Percentiles rank a stretch among this genome's conserved stretches.
Evolutionary conservation across 1,139 yeast species (phyloP).

Genomic region (Yamadazyma triangularis): DNA sequence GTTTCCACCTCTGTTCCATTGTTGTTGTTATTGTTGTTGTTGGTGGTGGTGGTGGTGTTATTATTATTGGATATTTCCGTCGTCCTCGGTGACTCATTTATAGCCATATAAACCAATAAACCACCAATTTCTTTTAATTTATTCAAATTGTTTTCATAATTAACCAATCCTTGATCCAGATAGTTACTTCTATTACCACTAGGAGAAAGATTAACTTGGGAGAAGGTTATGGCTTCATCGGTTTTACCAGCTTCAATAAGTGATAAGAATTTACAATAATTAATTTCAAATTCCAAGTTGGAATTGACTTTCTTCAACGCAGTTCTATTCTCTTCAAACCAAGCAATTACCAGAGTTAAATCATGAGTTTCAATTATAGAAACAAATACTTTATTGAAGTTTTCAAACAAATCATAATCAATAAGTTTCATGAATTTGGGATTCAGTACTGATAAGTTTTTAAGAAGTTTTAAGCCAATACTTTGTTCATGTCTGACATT

Average conservation of each 20-base stretch:
- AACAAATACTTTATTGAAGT: slow-evolving; percentile 46
- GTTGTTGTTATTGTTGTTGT: too few species aligned
- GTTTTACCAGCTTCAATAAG: slow-evolving; percentile 49
- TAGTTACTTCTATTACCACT: slow-evolving; percentile 34
- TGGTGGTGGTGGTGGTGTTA: too few species aligned
- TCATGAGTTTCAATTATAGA: slow-evolving; percentile 51
- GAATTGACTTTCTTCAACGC: slow-evolving; percentile 48
- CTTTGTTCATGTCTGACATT: slow-evolving; percentile 29
- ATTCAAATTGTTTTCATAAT: slow-evolving; percentile 25
- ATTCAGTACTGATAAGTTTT: slow-evolving; percentile 25
- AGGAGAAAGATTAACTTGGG: slow-evolving; percentile 45
- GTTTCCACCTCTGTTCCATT: too few species aligned
- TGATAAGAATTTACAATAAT: slow-evolving; percentile 72
- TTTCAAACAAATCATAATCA: slow-evolving; percentile 53
- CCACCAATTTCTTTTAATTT: slow-evolving; percentile 40
- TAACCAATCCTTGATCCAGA: slow-evolving; percentile 19
- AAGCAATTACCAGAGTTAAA: slow-evolving; percentile 51
- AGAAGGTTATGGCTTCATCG: slow-evolving; percentile 56
- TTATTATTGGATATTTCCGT: background rate
- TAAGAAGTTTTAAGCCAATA: slow-evolving; percentile 40
- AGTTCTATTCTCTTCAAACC: slow-evolving; percentile 74
- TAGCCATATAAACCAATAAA: slow-evolving; percentile 29
- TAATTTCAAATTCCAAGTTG: slow-evolving; percentile 69
- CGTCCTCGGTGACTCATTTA: too few species aligned
- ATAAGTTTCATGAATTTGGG: slow-evolving; percentile 43